Base-by-base conservation (phyloP, 2,329 filamentous ascomycete genomes). In the Truncatella angustata region DNA sequence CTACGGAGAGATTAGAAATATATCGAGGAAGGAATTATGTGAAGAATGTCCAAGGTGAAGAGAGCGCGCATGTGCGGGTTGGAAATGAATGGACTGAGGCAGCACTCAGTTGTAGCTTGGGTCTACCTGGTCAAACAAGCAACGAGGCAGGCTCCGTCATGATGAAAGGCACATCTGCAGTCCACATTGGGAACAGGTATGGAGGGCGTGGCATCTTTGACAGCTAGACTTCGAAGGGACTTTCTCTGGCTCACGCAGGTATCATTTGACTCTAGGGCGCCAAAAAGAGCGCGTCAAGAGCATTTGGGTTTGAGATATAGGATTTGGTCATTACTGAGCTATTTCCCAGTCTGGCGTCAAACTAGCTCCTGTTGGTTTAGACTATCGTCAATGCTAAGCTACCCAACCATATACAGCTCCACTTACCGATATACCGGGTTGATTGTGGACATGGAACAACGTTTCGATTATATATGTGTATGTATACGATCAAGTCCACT, bases 181-280 rank as follows among this genome's bases (percentile, higher is more conserved):
- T 35, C 12, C 48, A 50, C 6, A 35, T 50, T 18, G 48, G 48
- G 21, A 18, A 21, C 11, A 50, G 24, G 10, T 50, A 43, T 14
- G 48, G 48, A 5, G 48, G 48, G 9, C 35, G 24, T 43, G 21
- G 48, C 11, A 34, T 50, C 10, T 50, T 50, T 18, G 36, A 39
- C 20, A 20, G 20, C 20, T 39, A 39, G 16, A 16, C 4, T n/a
- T 7, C 16, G 36, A 39, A 5, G 9, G 5, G 16, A 21, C 11
- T 16, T 16, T 39, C 18, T 39, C 16, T 39, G 36, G 36, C 36
- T 39, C 16, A 32, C 28, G 28, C 28, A 32, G 1, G 28, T 32
- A 14, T 32, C 28, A 32, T 32, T 32, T 14, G 28, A 32, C 28
- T 32, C 14, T 32, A 7, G 28, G 28, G 28, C 28, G 28, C 28